Conservation (phyloP, 116 monocot species). For the Cymodocea nodosa region DNA sequence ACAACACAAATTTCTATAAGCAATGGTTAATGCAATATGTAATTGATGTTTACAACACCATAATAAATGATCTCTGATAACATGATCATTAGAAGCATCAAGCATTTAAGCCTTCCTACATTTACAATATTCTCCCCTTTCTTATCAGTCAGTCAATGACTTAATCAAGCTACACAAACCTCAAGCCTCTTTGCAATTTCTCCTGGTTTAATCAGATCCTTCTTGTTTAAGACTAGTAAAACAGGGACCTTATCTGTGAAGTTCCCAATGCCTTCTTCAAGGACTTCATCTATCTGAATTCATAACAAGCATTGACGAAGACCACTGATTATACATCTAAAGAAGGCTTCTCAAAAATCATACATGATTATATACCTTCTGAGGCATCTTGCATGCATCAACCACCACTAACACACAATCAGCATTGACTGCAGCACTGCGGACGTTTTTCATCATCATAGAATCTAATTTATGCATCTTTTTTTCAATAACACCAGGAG, state of each 20-base stretch:
- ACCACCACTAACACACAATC: conserved; percentile 86
- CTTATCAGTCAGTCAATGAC: neutral
- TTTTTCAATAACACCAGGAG: conserved; percentile 87
- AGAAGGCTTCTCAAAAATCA: neutral
- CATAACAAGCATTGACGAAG: neutral
- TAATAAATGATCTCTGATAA: neutral
- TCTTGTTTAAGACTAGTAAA: conserved; percentile 85
- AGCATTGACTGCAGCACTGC: conserved; percentile 73
- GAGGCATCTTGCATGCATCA: conserved; percentile 81
- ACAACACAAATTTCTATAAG: neutral
- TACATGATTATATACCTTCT: conserved; percentile 40
- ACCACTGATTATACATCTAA: neutral
- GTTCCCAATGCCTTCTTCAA: conserved; percentile 74
- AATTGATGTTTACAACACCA: neutral
- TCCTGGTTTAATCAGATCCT: conserved; percentile 91
- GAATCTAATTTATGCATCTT: conserved; percentile 86
- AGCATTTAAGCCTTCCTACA: no score
- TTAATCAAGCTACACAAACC: conserved; percentile 25
- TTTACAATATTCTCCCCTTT: neutral
- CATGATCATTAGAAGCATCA: no score
- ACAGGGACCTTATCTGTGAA: conserved; percentile 47
- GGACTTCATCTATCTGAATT: conserved; percentile 70
- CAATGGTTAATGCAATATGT: neutral
- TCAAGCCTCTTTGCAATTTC: conserved; percentile 80
- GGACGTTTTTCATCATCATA: conserved; percentile 99